Conservation (phyloP, 1,284 basidiomycete genomes). For the Stygiomarasmius scandens region DNA sequence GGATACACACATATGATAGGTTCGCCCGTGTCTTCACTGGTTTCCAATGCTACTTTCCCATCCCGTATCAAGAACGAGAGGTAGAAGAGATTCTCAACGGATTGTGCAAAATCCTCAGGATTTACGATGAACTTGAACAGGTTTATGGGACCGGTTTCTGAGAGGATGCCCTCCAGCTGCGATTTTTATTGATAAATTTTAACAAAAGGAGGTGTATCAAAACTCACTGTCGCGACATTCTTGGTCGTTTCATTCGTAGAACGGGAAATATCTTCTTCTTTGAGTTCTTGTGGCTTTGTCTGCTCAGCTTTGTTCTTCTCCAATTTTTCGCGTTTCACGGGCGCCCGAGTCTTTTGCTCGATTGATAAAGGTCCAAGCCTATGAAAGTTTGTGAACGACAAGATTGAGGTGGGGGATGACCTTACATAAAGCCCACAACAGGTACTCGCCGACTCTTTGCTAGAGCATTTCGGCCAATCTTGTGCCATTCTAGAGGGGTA, state of each 20-base stretch:
- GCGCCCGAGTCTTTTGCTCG: slow-evolving; percentile 71
- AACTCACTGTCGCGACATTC: slow-evolving; percentile 68
- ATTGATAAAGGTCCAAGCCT: slow-evolving; percentile 81
- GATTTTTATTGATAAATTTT: not conserved
- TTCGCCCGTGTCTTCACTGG: slow-evolving; percentile 64
- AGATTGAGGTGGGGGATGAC: not conserved
- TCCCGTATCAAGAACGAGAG: slow-evolving; percentile 90
- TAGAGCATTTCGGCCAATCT: slow-evolving; percentile 72
- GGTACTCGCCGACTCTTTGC: slow-evolving; percentile 76
- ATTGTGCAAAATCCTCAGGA: slow-evolving; percentile 86
- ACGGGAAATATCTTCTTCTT: slow-evolving; percentile 74
- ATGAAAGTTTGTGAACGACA: slow-evolving; percentile 11
- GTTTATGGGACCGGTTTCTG: slow-evolving; percentile 58
- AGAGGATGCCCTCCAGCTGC: slow-evolving; percentile 61
- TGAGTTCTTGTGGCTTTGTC: slow-evolving; percentile 72
- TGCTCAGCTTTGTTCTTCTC: slow-evolving; percentile 75
- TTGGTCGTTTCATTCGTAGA: slow-evolving; percentile 83
- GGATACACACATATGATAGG: slow-evolving; percentile 69
- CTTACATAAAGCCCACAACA: slow-evolving; percentile 79
- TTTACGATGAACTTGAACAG: slow-evolving; percentile 87
- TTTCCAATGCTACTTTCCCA: slow-evolving; percentile 74
- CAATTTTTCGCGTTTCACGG: slow-evolving; percentile 63
- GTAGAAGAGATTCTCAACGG: slow-evolving; percentile 93
- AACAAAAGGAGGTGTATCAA: not conserved
- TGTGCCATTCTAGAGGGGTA: slow-evolving; percentile 66